phyloP scores from a whole-genome alignment of 78 protist genomes.

The Dictyostelium intermedium region DNA sequence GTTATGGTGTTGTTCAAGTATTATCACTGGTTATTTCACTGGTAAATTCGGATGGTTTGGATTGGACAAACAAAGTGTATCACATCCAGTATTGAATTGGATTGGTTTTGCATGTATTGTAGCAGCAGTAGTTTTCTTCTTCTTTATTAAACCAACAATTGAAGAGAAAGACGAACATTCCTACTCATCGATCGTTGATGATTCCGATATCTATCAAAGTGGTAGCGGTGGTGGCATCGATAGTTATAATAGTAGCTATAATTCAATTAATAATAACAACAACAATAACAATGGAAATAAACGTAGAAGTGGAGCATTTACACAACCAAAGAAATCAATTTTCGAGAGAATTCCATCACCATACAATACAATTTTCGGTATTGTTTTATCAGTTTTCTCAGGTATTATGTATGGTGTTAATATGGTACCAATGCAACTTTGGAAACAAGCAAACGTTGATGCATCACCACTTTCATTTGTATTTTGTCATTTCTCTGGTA shows the following conservation, averaged over 20 bases:
- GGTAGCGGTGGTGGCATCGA: neutral
- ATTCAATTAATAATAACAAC: neutral
- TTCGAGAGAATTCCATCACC: constrained; percentile 56
- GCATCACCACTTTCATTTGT: constrained; percentile 75
- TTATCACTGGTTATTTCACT: constrained; percentile 82
- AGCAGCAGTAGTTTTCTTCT: constrained; percentile 41
- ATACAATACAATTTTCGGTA: constrained; percentile 39
- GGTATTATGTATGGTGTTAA: constrained; percentile 78
- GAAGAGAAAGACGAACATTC: constrained; percentile 10
- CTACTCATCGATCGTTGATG: constrained; percentile 46
- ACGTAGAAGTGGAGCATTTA: neutral
- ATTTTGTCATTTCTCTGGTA: constrained; percentile 90
- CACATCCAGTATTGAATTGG: constrained; percentile 61
- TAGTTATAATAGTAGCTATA: neutral
- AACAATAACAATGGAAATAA: neutral
- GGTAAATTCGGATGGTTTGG: constrained; percentile 90
- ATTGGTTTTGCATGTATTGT: constrained; percentile 70
- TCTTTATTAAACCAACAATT: constrained; percentile 74
- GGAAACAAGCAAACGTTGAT: constrained; percentile 39
- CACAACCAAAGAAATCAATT: neutral
- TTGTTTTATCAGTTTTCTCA: constrained; percentile 33
- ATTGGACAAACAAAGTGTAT: constrained; percentile 12
- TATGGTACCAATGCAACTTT: constrained; percentile 79
- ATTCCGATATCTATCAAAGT: neutral
- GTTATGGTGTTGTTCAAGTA: constrained; percentile 86